Evolutionary conservation across 2,329 filamentous ascomycete genomes (phyloP), one percentile per base, ranked within the genome.

Genomic region (Scopulariopsis brevicaulis): DNA sequence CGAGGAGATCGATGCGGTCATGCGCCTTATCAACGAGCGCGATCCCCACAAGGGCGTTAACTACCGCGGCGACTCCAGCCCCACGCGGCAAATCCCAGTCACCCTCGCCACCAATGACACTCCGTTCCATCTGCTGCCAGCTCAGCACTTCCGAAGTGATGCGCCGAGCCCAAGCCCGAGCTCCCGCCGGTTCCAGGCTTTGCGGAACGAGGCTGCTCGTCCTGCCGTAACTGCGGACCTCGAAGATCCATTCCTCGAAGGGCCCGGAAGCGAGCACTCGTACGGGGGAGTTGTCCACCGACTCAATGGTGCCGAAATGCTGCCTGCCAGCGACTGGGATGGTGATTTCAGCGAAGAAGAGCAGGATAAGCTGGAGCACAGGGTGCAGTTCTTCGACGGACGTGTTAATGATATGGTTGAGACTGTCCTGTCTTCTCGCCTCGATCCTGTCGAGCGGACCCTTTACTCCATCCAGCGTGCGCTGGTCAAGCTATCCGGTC

Each of bases 291-390:
- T 80, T 56, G 74, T 90, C 34, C 81, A 83, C 60, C 81, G 82
- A 57, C 76, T 90, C 58, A 83, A 86, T 60, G 79, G 78, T 37
- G 62, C 68, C 28, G 66, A 64, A 11, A 81, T 82, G 57, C 76
- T 90, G 58, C 84, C 86, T 25, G 81, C 85, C 60, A 96, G 92
- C 68, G 93, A 97, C 69, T 99, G 94, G 94, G 91, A 96, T 66
- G 87, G 87, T 67, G 84, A 87, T 53, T 85, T 96, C 61, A 87
- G 87, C 11, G 89, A 90, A 20, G 85, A 87, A 37, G 89, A 95
- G 65, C 90, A 95, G 59, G 82, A 84, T 55, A 96, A 96, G 71
- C 77, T 97, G 58, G 84, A 89, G 62, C 84, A 85, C 57, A 84
- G 91, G 54, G 89, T 89, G 62, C 82, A 84, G 53, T 97, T 96